phyloP scores from a whole-genome alignment of 768 basidiomycete species.

The Suillus subaureus region DNA sequence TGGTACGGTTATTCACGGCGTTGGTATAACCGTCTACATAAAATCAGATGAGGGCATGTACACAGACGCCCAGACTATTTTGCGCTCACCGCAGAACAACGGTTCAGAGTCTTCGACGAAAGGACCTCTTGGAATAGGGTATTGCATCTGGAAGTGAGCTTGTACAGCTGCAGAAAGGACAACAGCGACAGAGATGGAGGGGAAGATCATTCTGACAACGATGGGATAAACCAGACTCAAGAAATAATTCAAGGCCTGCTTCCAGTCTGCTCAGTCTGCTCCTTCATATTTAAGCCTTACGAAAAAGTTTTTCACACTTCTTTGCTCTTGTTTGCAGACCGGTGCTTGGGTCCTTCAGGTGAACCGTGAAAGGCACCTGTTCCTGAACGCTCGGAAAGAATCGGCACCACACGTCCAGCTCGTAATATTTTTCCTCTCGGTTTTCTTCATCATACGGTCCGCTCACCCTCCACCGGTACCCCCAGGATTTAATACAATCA shows the following conservation, averaged over 20 bases:
- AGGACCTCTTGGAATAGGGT: conserved; percentile 68
- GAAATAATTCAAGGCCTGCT: not conserved
- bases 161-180: conserved; percentile 44
- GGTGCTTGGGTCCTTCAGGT: not conserved
- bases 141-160: conserved; percentile 84
- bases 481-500: no score
- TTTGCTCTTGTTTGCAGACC: conserved; percentile 24
- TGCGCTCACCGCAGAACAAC: conserved; percentile 64
- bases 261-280: not conserved
- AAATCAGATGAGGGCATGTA: conserved; percentile 1
- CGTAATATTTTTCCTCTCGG: no score
- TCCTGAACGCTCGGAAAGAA: no score
- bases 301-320: conserved; percentile 21
- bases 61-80: not conserved
- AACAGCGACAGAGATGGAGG: conserved; percentile 38
- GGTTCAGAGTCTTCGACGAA: conserved; percentile 64
- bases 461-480: no score
- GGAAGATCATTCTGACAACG: conserved; percentile 34
- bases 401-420: no score
- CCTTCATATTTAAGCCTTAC: conserved; percentile 1
- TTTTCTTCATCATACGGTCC: no score
- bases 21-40: conserved; percentile 62
- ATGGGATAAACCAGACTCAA: not conserved
- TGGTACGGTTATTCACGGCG: conserved; percentile 56
- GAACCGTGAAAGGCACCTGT: no score